A percentile compares a stretch with the other conserved stretches of the same genome.
These are phyloP conservation scores for Pyrenochaeta sp. DNA, from an alignment of 2,329 filamentous ascomycete genomes.

Conservation along the genomic window DNA sequence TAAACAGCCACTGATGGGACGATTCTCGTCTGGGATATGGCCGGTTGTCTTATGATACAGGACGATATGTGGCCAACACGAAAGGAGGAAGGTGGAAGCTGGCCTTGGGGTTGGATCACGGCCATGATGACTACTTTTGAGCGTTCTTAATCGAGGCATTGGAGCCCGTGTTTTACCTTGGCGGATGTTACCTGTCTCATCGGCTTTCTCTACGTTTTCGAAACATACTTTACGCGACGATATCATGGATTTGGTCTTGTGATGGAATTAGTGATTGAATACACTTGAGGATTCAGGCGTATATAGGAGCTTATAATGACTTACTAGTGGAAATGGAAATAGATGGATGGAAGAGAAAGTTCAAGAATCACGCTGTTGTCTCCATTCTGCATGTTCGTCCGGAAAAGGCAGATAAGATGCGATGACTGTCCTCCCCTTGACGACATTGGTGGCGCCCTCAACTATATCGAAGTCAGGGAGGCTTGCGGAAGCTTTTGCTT, in stretches of 20 bases:
- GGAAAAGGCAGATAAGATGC: too few relatives aligned
- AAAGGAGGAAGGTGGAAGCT: not conserved
- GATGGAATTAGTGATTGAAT: not conserved
- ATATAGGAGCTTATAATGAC: not conserved
- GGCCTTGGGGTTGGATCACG: not conserved
- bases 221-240: not conserved
- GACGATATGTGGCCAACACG: too few relatives aligned
- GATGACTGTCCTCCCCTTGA: too few relatives aligned
- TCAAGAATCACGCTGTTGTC: too few relatives aligned
- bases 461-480: too few relatives aligned
- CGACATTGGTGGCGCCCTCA: too few relatives aligned
- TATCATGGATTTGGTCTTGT: not conserved
- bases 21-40: too few relatives aligned
- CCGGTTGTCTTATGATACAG: too few relatives aligned
- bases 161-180: not conserved
- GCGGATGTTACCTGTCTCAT: not conserved
- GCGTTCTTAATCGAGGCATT: not conserved
- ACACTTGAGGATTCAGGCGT: constrained; percentile 1
- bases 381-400: too few relatives aligned
- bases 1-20: too few relatives aligned
- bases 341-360: not conserved
- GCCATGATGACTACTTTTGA: not conserved
- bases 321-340: not conserved
- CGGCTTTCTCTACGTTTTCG: not conserved
- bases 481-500: too few relatives aligned